These are phyloP conservation scores for Trichoderma sp. DNA, from an alignment of 2,329 filamentous ascomycete species.

Conservation along the genomic window DNA sequence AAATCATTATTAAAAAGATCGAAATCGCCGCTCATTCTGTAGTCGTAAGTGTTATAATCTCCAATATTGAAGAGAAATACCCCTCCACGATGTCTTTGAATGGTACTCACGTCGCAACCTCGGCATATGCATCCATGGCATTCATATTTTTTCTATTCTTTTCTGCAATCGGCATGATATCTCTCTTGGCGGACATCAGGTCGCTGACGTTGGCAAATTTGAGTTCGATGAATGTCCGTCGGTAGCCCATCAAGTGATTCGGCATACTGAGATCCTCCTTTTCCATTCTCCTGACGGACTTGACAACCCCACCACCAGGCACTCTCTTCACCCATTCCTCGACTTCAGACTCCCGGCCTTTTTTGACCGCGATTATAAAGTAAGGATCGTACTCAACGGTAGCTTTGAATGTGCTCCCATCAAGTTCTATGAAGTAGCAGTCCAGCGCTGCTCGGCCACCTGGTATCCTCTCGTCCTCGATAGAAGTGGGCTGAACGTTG, in stretches of 20 bases:
- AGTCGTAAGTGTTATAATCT: constrained; percentile 27
- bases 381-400: constrained; percentile 97
- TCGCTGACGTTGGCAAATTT: constrained; percentile 86
- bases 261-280: constrained; percentile 95
- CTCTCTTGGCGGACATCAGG: constrained; percentile 78
- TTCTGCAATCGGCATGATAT: constrained; percentile 87
- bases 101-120: constrained; percentile 76
- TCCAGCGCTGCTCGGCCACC: constrained; percentile 89
- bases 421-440: constrained; percentile 94
- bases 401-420: constrained; percentile 89
- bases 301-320: constrained; percentile 77
- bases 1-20: constrained; percentile 95
- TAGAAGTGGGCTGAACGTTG: constrained; percentile 86
- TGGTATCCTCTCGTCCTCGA: constrained; percentile 81
- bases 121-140: constrained; percentile 97
- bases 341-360: constrained; percentile 85
- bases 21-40: constrained; percentile 76
- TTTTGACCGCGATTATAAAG: constrained; percentile 88
- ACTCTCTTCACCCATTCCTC: constrained; percentile 91
- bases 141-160: constrained; percentile 96
- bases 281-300: constrained; percentile 73
- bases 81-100: too few species aligned
- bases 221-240: constrained; percentile 83
- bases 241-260: constrained; percentile 91
- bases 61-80: background rate